Evolutionary conservation across 2,329 filamentous ascomycete species (phyloP).

Genomic region (Phyllosticta capitalensis): DNA sequence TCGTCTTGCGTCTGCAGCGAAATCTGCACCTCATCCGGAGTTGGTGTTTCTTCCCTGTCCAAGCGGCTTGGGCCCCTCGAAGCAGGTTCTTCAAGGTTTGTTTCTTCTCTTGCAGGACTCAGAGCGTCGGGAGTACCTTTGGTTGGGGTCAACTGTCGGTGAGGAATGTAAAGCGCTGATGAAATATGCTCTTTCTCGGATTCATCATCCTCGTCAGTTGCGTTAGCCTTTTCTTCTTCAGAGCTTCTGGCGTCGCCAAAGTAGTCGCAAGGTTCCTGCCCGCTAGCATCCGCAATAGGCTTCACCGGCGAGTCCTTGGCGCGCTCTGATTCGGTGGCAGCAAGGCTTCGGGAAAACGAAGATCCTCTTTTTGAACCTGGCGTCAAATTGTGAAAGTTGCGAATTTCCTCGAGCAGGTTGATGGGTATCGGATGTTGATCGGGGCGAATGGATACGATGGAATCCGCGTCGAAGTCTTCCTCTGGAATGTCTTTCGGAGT

Average conservation of each 20-base stretch:
- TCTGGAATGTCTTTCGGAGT: neutral
- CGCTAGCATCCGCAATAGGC: conserved; percentile 11
- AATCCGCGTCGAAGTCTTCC: neutral
- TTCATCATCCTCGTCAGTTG: conserved; percentile 43
- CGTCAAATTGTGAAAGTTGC: conserved; percentile 44
- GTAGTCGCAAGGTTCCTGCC: conserved; percentile 7
- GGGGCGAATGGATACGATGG: neutral
- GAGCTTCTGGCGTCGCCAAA: conserved; percentile 2
- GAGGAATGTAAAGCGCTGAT: conserved; percentile 74
- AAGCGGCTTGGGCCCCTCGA: conserved; percentile 5
- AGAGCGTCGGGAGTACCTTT: conserved; percentile 3
- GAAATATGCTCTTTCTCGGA: conserved; percentile 79
- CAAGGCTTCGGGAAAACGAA: conserved; percentile 44
- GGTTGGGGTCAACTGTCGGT: conserved; percentile 44
- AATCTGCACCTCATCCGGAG: conserved; percentile 50
- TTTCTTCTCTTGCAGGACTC: conserved; percentile 5
- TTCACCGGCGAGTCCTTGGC: conserved; percentile 18
- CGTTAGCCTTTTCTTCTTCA: conserved; percentile 7
- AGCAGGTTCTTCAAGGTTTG: neutral
- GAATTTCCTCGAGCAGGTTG: conserved; percentile 47
- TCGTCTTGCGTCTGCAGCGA: conserved; percentile 51
- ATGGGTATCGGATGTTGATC: conserved; percentile 30
- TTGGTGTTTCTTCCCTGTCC: conserved; percentile 12
- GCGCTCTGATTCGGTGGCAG: conserved; percentile 26
- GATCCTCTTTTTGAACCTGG: conserved; percentile 36